Evolutionary conservation across 352 stramenopile genomes (phyloP).

Genomic region (Phytopythium vexans): DNA sequence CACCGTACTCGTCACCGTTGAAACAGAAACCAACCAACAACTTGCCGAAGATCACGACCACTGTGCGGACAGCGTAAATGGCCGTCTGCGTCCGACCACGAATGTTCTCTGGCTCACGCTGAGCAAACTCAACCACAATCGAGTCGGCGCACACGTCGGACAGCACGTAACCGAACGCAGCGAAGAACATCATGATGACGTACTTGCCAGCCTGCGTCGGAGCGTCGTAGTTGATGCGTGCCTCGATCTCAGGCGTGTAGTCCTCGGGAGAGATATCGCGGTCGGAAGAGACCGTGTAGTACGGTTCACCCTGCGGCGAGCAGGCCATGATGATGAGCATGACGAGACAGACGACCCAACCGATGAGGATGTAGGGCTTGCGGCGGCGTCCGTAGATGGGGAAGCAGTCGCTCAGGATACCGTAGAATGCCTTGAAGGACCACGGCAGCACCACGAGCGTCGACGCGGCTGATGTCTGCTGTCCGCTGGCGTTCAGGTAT

Average conservation of each 20-base stretch:
- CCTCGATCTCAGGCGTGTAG: slow-evolving; percentile 22
- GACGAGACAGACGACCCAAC: slow-evolving; percentile 38
- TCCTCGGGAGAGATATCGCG: slow-evolving; percentile 15
- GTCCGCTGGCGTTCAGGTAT: slow-evolving; percentile 25
- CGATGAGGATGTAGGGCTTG: slow-evolving; percentile 57
- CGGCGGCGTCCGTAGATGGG: slow-evolving; percentile 54
- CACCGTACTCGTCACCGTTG: slow-evolving; percentile 48
- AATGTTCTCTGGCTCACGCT: slow-evolving; percentile 27
- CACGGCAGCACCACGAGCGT: slow-evolving; percentile 25
- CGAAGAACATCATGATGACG: slow-evolving; percentile 48
- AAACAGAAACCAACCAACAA: slow-evolving; percentile 37
- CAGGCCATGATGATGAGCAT: slow-evolving; percentile 51
- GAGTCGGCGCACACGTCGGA: slow-evolving; percentile 40
- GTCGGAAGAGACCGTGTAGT: slow-evolving; percentile 36
- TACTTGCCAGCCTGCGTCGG: slow-evolving; percentile 33
- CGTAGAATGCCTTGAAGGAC: slow-evolving; percentile 25
- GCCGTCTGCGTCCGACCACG: slow-evolving; percentile 29
- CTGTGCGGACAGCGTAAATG: slow-evolving; percentile 33
- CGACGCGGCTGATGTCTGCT: slow-evolving; percentile 16
- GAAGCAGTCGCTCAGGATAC: slow-evolving; percentile 16
- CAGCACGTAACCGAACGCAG: slow-evolving; percentile 35
- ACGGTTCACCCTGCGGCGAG: slow-evolving; percentile 36
- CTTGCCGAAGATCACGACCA: slow-evolving; percentile 38
- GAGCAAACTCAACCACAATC: slow-evolving; percentile 39
- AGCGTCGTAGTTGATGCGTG: slow-evolving; percentile 26